These are phyloP conservation scores for Periconia sp. DNA, from an alignment of 2,329 filamentous ascomycete genomes.

Conservation along the genomic window DNA sequence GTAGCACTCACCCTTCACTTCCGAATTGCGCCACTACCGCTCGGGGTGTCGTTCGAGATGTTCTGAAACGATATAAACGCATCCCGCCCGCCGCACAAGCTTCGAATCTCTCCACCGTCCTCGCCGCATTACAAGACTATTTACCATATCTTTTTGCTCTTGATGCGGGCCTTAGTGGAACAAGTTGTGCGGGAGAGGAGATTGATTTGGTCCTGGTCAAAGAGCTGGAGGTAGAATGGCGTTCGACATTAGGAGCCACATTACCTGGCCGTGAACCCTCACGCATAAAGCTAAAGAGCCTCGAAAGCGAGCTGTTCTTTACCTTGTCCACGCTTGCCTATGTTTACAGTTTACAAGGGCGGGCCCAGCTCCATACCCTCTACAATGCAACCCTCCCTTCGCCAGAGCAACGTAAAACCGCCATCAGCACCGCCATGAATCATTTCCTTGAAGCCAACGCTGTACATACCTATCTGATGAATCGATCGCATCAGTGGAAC, in stretches of 20 bases:
- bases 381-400: conserved; percentile 61
- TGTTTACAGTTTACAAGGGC: conserved; percentile 70
- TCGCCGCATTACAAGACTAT: conserved; percentile 72
- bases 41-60: conserved; percentile 78
- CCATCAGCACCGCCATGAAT: conserved; percentile 74
- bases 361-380: conserved; percentile 71
- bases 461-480: conserved; percentile 71
- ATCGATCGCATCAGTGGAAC: conserved; percentile 51
- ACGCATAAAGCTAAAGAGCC: conserved; percentile 68
- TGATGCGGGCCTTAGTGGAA: conserved; percentile 68
- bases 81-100: conserved; percentile 72
- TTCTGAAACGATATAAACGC: conserved; percentile 86
- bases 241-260: conserved; percentile 72
- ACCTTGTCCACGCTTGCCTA: conserved; percentile 75
- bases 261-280: conserved; percentile 60
- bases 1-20: conserved; percentile 84
- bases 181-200: conserved; percentile 59
- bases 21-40: conserved; percentile 80
- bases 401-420: conserved; percentile 66
- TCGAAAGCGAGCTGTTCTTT: conserved; percentile 85
- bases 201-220: conserved; percentile 69
- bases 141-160: conserved; percentile 81
- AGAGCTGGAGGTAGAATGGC: conserved; percentile 75
- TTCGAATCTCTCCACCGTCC: conserved; percentile 69
- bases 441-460: conserved; percentile 76